Conservation (phyloP, 2,329 filamentous ascomycete species). For the Curvularia lunata region DNA sequence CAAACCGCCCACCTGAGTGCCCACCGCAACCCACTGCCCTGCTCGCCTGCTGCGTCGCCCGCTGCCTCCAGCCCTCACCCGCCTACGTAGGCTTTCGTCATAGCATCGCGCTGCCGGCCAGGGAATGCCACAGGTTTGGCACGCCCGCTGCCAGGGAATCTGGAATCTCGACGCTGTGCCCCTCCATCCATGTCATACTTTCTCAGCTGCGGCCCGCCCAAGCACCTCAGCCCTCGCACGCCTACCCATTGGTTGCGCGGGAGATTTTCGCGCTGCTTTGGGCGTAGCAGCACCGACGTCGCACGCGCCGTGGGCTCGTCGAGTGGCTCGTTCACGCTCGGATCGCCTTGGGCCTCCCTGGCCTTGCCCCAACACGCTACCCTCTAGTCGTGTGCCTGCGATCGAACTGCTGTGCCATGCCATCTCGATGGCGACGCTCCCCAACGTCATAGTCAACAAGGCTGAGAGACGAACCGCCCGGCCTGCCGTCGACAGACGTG, state of each 20-base stretch:
- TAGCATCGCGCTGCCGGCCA: slow-evolving; percentile 19
- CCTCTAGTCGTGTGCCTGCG: slow-evolving; percentile 31
- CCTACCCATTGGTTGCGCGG: slow-evolving; percentile 37
- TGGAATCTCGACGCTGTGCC: slow-evolving; percentile 2
- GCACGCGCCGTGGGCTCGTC: slow-evolving; percentile 32
- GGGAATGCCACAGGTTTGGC: slow-evolving; percentile 33
- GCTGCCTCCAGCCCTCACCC: too few relatives aligned
- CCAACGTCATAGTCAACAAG: slow-evolving; percentile 44
- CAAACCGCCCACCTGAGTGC: not conserved
- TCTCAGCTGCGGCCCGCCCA: slow-evolving; percentile 18
- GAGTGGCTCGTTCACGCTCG: slow-evolving; percentile 36
- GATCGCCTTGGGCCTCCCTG: slow-evolving; percentile 39
- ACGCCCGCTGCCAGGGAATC: slow-evolving; percentile 37
- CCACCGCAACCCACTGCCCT: not conserved
- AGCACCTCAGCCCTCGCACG: slow-evolving; percentile 33
- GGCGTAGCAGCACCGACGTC: slow-evolving; percentile 39
- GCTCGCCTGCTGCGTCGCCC: not conserved
- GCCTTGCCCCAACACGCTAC: slow-evolving; percentile 34
- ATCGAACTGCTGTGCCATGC: slow-evolving; percentile 37
- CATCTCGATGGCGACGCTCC: slow-evolving; percentile 37
- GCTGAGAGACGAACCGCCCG: slow-evolving; percentile 32
- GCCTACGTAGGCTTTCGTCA: slow-evolving; percentile 40
- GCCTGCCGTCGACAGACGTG: slow-evolving; percentile 22
- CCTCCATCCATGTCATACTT: slow-evolving; percentile 21
- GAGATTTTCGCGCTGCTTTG: slow-evolving; percentile 38